phyloP scores from a whole-genome alignment of 495 filamentous ascomycete genomes.

The Astrothelium subdiscretum region DNA sequence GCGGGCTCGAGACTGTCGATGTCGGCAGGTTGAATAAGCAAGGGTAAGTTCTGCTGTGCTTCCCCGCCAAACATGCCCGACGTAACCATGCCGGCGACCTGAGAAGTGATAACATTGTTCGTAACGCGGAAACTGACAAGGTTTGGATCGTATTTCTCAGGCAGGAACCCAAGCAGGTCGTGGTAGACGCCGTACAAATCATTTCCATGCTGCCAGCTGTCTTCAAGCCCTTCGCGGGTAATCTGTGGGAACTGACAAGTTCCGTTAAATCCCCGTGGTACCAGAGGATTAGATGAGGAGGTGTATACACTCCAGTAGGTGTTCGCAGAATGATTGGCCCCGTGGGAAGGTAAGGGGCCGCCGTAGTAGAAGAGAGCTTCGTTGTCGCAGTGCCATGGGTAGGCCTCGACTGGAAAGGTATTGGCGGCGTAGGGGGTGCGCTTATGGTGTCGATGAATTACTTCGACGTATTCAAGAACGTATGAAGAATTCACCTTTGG shows the following conservation, averaged over 20 bases:
- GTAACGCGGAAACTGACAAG: slow-evolving; percentile 46
- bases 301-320: slow-evolving; percentile 47
- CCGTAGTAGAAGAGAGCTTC: slow-evolving; percentile 49
- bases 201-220: slow-evolving; percentile 51
- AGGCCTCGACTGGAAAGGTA: slow-evolving; percentile 49
- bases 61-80: slow-evolving; percentile 39
- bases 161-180: slow-evolving; percentile 45
- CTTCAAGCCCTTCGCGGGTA: slow-evolving; percentile 46
- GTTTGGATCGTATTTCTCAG: slow-evolving; percentile 29
- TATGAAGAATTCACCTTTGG: slow-evolving; percentile 33
- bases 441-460: slow-evolving; percentile 63
- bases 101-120: slow-evolving; percentile 54
- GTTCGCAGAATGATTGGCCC: slow-evolving; percentile 26
- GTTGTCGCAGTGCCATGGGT: slow-evolving; percentile 50
- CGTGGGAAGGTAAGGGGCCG: slow-evolving; percentile 24
- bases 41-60: slow-evolving; percentile 17
- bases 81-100: slow-evolving; percentile 53
- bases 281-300: slow-evolving; percentile 43
- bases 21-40: slow-evolving; percentile 35
- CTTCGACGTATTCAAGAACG: slow-evolving; percentile 50
- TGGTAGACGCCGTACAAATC: slow-evolving; percentile 54
- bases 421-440: slow-evolving; percentile 56
- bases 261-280: slow-evolving; percentile 42
- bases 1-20: slow-evolving; percentile 51
- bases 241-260: slow-evolving; percentile 60